Conservation (phyloP, 2,329 filamentous ascomycete species). For the Ceratocystis lukuohia region DNA sequence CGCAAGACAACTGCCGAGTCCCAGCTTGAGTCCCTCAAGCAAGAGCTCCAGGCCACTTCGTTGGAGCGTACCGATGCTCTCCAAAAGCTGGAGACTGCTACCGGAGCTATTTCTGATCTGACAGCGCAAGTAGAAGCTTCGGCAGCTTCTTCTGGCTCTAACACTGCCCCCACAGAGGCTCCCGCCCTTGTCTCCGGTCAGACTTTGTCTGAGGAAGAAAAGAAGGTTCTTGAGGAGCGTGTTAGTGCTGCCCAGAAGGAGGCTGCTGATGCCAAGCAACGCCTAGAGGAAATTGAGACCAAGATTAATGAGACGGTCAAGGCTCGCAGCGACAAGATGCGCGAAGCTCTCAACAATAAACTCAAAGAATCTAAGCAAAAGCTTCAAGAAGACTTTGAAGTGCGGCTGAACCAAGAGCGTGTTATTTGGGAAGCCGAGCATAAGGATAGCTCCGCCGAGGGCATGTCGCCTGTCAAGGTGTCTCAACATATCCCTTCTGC, state of each 20-base stretch:
- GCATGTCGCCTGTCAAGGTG: constrained; percentile 20
- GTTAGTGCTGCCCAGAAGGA: constrained; percentile 47
- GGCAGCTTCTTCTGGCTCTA: constrained; percentile 28
- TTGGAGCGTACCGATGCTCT: constrained; percentile 58
- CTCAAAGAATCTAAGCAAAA: constrained; percentile 50
- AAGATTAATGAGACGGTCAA: constrained; percentile 48
- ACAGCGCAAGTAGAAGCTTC: constrained; percentile 45
- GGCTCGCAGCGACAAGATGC: constrained; percentile 55
- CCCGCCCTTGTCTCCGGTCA: constrained; percentile 20
- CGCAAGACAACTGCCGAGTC: constrained; percentile 10
- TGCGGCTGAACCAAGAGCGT: constrained; percentile 45
- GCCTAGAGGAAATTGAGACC: constrained; percentile 51
- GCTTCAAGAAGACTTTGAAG: constrained; percentile 38
- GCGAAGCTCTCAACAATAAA: constrained; percentile 52
- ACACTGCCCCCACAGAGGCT: constrained; percentile 22
- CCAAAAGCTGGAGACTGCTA: constrained; percentile 47
- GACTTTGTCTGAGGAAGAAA: constrained; percentile 41
- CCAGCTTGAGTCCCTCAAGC: constrained; percentile 26
- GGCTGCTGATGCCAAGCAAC: constrained; percentile 50
- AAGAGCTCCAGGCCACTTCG: constrained; percentile 52
- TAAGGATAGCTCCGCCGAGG: constrained; percentile 22
- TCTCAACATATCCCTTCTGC: constrained; percentile 17
- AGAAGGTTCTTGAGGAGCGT: constrained; percentile 47
- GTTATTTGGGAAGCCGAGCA: constrained; percentile 48
- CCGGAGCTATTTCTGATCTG: constrained; percentile 51